These are phyloP conservation scores for Hypoxylon fuscum DNA, from an alignment of 495 filamentous ascomycete genomes.

Conservation along the genomic window DNA sequence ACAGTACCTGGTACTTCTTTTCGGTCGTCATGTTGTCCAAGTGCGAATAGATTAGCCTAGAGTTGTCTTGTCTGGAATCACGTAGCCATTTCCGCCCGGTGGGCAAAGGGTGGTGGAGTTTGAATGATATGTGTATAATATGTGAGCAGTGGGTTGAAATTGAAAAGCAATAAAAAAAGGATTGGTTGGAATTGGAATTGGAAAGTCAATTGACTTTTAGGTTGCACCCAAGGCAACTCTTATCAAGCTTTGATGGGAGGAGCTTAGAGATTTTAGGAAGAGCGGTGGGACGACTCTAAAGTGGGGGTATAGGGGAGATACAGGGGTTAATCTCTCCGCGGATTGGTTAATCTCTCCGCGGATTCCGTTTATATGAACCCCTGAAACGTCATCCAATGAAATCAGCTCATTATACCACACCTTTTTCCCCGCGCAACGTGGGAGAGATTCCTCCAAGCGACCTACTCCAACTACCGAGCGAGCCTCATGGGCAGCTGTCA, in stretches of 20 bases:
- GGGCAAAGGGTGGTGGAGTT: too few relatives aligned
- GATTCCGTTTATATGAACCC: conserved; percentile 10
- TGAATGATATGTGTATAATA: too few relatives aligned
- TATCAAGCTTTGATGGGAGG: not conserved
- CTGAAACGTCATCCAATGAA: conserved; percentile 12
- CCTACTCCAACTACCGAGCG: conserved; percentile 12
- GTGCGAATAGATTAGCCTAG: not conserved
- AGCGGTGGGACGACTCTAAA: conserved; percentile 13
- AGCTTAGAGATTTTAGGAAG: conserved; percentile 9
- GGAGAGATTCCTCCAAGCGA: too few relatives aligned
- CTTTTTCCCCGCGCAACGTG: not conserved
- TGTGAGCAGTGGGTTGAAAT: too few relatives aligned
- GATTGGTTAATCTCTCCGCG: too few relatives aligned
- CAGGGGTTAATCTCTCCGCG: conserved; percentile 11
- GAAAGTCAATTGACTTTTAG: too few relatives aligned
- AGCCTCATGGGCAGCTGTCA: conserved; percentile 7
- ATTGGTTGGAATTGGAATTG: too few relatives aligned
- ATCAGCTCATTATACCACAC: conserved; percentile 10
- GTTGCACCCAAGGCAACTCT: too few relatives aligned
- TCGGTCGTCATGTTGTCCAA: conserved; percentile 43
- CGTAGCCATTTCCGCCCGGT: conserved; percentile 3
- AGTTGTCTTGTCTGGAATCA: not conserved
- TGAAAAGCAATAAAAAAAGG: too few relatives aligned
- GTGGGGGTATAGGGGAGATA: conserved; percentile 3
- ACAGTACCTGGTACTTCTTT: conserved; percentile 56